Percentiles rank a stretch among this genome's conserved stretches.
Conservation (phyloP, 495 filamentous ascomycete species). For the Penicillium samsonianum region DNA sequence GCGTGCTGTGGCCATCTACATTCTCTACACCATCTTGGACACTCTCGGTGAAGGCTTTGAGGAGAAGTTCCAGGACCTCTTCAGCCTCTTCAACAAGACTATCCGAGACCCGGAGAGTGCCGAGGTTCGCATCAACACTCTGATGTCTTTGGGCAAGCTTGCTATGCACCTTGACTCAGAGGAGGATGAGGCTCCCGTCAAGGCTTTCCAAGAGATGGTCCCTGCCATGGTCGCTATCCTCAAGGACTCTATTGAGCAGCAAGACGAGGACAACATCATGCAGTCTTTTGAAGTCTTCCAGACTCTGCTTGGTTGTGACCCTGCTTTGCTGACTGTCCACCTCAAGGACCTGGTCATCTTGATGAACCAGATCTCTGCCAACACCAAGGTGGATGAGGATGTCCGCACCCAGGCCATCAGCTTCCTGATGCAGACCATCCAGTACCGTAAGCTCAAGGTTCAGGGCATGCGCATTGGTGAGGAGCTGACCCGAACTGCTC, state of each 20-base stretch:
- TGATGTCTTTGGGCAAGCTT: conserved; percentile 87
- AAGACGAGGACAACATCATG: conserved; percentile 82
- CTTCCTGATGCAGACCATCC: conserved; percentile 89
- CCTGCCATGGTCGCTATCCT: conserved; percentile 89
- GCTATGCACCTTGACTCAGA: conserved; percentile 86
- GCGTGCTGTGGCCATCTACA: conserved; percentile 87
- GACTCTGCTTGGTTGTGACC: conserved; percentile 87
- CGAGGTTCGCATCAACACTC: conserved; percentile 91
- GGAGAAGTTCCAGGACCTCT: conserved; percentile 74
- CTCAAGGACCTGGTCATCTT: conserved; percentile 90
- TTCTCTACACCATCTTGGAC: conserved; percentile 89
- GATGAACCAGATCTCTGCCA: conserved; percentile 84
- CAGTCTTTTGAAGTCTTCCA: conserved; percentile 98
- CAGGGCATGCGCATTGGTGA: conserved; percentile 81
- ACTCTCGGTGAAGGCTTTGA: conserved; percentile 75
- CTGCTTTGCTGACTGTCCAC: conserved; percentile 76
- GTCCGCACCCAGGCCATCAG: conserved; percentile 84
- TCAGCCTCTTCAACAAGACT: conserved; percentile 81
- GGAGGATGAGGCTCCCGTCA: conserved; percentile 70
- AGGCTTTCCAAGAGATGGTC: conserved; percentile 71
- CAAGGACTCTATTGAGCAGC: conserved; percentile 73
- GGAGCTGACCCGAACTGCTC: conserved; percentile 78
- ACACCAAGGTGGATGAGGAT: conserved; percentile 76
- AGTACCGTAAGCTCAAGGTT: conserved; percentile 93
- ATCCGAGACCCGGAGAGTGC: conserved; percentile 88